Base-by-base conservation (phyloP, 2,329 filamentous ascomycete species). In the Monilinia fructigena region DNA sequence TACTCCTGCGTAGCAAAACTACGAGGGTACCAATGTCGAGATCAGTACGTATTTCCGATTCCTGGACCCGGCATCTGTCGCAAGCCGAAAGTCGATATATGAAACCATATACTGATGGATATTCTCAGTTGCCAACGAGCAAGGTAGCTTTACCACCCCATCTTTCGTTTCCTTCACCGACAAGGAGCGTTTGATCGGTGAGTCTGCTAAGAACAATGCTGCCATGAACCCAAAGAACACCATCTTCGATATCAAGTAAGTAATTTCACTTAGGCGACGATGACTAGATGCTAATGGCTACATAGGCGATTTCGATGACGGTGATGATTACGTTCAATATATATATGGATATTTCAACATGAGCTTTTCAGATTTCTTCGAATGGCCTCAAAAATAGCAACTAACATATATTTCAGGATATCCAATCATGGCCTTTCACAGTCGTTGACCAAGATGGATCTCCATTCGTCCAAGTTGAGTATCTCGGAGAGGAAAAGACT, bases 1-100 rank as follows among this genome's bases (percentile, higher is more conserved):
- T 99, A 99, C 89, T 98, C 95, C 79, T 99, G 95, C 83, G 95
- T 98, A 84, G 95, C 95, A 83, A 96, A 96, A 91, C 83, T 99
- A 98, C 85, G 95, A 98, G 85, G 95, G 95, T 81, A 94, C 87
- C 86, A 97, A 97, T 89, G 94, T 98, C 81, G 95, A 99, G 83
- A 99, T 99, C 87, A 77, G 65, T 67, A 67, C 53, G 65, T 67
- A 66, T 53, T 38, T 20, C 28, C 16, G 14, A 11, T 26, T 4
- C 20, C 58, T 4, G 50, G 20, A 28, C 42, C 26, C 48, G 48
- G 20, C 14, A 31, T 38, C 48, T 53, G 35, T 55, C 65, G 45
- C 52, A 58, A 65, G 31, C 26, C 26, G 31, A 11, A 18, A 23
- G 35, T 48, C 23, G 45, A 52, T 26, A 42, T 45, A 16, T 23